These are phyloP conservation scores for Penicillium subrubescens DNA, from an alignment of 495 filamentous ascomycete genomes.

Conservation along the genomic window DNA sequence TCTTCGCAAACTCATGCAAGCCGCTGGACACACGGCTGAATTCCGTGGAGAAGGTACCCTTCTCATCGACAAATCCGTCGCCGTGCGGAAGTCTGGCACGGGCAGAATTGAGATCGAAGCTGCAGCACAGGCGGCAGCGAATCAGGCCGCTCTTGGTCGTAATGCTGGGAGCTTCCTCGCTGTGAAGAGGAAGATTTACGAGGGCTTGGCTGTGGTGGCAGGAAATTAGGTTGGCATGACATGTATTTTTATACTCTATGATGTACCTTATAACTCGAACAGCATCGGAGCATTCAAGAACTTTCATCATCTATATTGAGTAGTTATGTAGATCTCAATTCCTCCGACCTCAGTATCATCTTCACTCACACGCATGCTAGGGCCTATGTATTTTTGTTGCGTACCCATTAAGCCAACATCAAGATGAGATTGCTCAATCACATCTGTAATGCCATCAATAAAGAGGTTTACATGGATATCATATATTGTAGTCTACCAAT, in stretches of 20 bases:
- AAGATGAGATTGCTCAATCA: too few species aligned
- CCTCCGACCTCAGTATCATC: too few species aligned
- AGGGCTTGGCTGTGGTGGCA: constrained; percentile 77
- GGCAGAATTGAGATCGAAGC: constrained; percentile 91
- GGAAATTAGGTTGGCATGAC: constrained; percentile 52
- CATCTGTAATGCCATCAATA: too few species aligned
- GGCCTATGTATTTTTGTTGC: too few species aligned
- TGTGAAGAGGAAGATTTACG: constrained; percentile 81
- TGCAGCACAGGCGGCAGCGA: constrained; percentile 51
- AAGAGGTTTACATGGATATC: too few species aligned
- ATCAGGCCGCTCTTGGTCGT: constrained; percentile 34
- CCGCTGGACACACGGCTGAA: constrained; percentile 82
- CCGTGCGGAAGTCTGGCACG: constrained; percentile 83
- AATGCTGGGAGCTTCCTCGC: constrained; percentile 65
- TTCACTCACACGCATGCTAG: too few species aligned
- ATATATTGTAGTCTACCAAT: too few species aligned
- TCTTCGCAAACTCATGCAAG: constrained; percentile 78
- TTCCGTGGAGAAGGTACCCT: constrained; percentile 93
- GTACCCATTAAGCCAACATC: too few species aligned
- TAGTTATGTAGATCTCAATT: too few species aligned
- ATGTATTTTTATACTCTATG: constrained; percentile 1
- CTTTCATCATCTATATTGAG: background rate
- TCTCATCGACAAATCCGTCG: constrained; percentile 82
- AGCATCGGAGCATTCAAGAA: background rate
- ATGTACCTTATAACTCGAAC: background rate